Percentiles rank a stretch among this genome's conserved stretches.
Evolutionary conservation across 2,329 filamentous ascomycete genomes (phyloP).

Genomic region (Talaromyces verruculosus): DNA sequence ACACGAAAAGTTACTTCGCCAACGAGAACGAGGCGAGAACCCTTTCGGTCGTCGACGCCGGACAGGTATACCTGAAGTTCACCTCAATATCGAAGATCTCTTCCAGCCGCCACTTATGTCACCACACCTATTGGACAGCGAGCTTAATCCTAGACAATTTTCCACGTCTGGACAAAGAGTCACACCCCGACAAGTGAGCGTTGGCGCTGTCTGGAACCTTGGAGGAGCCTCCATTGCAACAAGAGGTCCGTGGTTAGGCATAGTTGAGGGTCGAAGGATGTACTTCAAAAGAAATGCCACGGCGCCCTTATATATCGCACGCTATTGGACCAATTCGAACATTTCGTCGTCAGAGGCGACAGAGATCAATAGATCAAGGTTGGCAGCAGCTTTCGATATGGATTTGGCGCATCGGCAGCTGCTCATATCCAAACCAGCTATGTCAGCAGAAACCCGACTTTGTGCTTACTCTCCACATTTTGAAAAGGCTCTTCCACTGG

Average conservation of each 20-base stretch:
- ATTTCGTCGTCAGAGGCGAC: conserved; percentile 59
- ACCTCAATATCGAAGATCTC: conserved; percentile 20
- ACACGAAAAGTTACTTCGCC: conserved; percentile 49
- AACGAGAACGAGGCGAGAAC: conserved; percentile 48
- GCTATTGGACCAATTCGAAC: conserved; percentile 51
- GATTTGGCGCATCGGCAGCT: conserved; percentile 68
- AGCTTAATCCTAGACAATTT: conserved; percentile 23
- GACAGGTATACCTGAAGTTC: conserved; percentile 23
- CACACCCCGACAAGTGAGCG: conserved; percentile 56
- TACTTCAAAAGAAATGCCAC: conserved; percentile 69
- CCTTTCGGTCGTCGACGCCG: conserved; percentile 53
- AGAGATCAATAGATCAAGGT: conserved; percentile 68
- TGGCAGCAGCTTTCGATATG: conserved; percentile 80
- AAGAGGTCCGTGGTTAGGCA: conserved; percentile 42
- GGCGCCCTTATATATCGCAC: conserved; percentile 62
- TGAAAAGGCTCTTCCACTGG: conserved; percentile 35
- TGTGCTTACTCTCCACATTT: conserved; percentile 30
- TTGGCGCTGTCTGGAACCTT: conserved; percentile 73
- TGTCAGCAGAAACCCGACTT: conserved; percentile 27
- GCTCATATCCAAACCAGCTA: conserved; percentile 46
- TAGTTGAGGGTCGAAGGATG: conserved; percentile 64
- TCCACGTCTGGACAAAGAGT: conserved; percentile 22
- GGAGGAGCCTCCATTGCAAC: conserved; percentile 65
- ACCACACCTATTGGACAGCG: conserved; percentile 38
- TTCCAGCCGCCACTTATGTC: conserved; percentile 32